A percentile compares a stretch with the other conserved stretches of the same genome.
Evolutionary conservation across 139 green algal species (phyloP).

Genomic region (Astrephomene gubernaculifera): DNA sequence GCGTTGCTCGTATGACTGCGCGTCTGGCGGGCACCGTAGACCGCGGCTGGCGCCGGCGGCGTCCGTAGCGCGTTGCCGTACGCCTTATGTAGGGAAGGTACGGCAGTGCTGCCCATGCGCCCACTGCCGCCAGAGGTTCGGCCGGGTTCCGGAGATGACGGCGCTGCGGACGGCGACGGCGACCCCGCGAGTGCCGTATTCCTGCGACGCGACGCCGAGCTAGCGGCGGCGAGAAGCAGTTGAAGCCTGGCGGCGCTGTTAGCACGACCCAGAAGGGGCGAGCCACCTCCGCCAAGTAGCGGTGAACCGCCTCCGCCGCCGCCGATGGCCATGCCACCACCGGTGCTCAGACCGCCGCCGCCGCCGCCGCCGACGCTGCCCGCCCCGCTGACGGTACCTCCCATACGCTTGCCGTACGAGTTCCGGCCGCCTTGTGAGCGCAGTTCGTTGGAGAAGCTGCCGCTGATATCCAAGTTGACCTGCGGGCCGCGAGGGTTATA

Average conservation of each 20-base stretch:
- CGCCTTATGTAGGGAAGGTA: not conserved
- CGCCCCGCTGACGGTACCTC: not conserved
- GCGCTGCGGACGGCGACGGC: not conserved
- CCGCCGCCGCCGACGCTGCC: not conserved
- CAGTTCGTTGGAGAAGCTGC: not conserved
- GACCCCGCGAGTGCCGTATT: not conserved
- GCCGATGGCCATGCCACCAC: not conserved
- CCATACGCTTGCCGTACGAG: not conserved
- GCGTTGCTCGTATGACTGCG: not conserved
- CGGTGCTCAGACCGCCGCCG: not conserved
- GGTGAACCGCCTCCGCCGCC: not conserved
- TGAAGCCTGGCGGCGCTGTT: constrained; percentile 14
- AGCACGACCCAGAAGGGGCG: not conserved
- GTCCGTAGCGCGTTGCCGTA: not conserved
- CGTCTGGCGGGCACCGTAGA: too few relatives aligned
- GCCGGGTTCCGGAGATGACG: not conserved
- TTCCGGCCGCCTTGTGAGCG: not conserved
- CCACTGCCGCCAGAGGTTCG: not conserved
- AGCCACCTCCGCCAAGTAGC: not conserved
- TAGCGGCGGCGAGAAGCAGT: constrained; percentile 15
- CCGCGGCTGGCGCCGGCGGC: not conserved
- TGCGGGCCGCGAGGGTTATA: too few relatives aligned
- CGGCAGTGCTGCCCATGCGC: not conserved
- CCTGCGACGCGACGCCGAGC: constrained; percentile 6
- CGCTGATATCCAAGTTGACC: constrained; percentile 5